Base-by-base conservation (phyloP, 805 yeast species). In the Lachancea nothofagi region DNA sequence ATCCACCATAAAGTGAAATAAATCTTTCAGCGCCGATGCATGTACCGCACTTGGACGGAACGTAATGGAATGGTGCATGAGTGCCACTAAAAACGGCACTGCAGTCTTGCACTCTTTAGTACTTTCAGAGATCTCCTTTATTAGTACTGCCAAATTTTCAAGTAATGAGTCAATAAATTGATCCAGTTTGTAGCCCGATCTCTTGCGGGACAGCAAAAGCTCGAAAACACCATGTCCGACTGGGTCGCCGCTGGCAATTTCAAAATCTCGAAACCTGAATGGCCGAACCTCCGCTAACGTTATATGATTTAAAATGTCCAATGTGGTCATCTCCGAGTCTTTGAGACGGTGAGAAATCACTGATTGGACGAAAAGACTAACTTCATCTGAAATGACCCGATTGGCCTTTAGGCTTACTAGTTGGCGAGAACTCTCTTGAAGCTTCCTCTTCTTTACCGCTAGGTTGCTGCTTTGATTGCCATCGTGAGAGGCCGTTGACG, bases 21-120 rank as follows among this genome's bases (percentile, higher is more conserved):
- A 40, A 28, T 53, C 52, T 36, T 51, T 66, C 48, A 66, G 61
- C 18, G 70, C 62, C 10, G 54, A 50, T 26, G 51, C 58, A 15
- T 63, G 65, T 1, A 80, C 67, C 1, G 90, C 88, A 41, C 74
- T 72, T 1, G 84, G 80, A 51, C 84, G 66, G 57, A 78, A 84
- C 15, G 59, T 67, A 5, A 81, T 56, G 1, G 77, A 52, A 37
- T 75, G 74, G 48, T 77, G 77, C 27, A 82, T 61, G 28, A 83
- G 49, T 1, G 83, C 67, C 2, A 81, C 52, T 10, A 83, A 46
- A 52, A 78, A 81, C 1, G 93, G 93, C 3, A 79, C 64, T 0
- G 62, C 56, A 21, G 56, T 40, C 14, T 50, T 47, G 17, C 57
- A 51, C 29, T 56, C 62, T n/a, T 38, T 25, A 26, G 44, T 32